A percentile compares a stretch with the other conserved stretches of the same genome.
Conservation (phyloP, 768 basidiomycete species). For the Imleria badia region DNA sequence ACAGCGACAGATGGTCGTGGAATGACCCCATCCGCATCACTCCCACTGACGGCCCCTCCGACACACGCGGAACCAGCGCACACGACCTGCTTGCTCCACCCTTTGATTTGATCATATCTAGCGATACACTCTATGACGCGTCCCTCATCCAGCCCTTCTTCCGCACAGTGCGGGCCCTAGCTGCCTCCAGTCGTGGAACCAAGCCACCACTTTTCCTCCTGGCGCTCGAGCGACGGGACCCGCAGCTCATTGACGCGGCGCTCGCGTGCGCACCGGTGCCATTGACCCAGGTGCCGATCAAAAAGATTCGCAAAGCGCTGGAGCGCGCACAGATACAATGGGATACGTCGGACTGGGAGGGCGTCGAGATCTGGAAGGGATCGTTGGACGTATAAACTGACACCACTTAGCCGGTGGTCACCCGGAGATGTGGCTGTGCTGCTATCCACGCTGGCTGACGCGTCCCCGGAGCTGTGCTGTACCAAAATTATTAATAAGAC, state of each 20-base stretch:
- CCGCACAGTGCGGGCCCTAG: conserved; percentile 59
- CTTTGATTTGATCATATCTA: conserved; percentile 76
- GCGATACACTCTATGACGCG: conserved; percentile 76
- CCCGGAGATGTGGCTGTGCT: conserved; percentile 24
- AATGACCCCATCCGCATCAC: conserved; percentile 32
- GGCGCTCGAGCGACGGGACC: conserved; percentile 79
- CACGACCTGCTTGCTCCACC: conserved; percentile 43
- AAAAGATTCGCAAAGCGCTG: conserved; percentile 60
- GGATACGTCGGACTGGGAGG: conserved; percentile 74
- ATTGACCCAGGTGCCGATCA: conserved; percentile 55
- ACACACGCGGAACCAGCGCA: conserved; percentile 14
- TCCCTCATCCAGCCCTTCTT: conserved; percentile 69
- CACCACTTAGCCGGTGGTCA: neutral
- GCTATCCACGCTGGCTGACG: conserved; percentile 24
- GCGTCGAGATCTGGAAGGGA: conserved; percentile 72
- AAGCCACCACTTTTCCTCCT: conserved; percentile 32
- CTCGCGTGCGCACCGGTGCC: conserved; percentile 61
- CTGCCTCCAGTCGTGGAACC: conserved; percentile 18
- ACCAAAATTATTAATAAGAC: conserved; percentile 26
- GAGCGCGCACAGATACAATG: conserved; percentile 58
- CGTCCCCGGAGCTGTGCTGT: conserved; percentile 30
- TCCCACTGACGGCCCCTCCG: conserved; percentile 32
- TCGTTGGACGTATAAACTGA: neutral
- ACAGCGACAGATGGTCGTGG: conserved; percentile 59
- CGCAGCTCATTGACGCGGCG: conserved; percentile 56